Conservation (phyloP, 805 yeast genomes). For the Candida tallmaniae region DNA sequence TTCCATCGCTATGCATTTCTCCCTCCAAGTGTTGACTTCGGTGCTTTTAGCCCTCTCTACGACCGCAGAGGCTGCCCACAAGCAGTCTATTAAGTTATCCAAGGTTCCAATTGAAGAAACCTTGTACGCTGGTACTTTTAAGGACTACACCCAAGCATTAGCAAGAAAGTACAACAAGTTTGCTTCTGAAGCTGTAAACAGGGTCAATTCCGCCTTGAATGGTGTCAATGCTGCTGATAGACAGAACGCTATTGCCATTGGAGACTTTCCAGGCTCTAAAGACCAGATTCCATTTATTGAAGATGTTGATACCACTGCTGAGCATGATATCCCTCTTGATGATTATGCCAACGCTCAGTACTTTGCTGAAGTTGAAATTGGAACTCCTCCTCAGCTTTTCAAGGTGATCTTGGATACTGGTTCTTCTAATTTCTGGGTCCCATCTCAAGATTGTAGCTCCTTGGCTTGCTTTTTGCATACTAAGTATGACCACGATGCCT, state of each 20-base stretch:
- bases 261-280: constrained; percentile 11
- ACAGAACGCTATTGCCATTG: constrained; percentile 1
- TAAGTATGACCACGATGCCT: constrained; percentile 80
- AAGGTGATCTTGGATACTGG: constrained; percentile 97
- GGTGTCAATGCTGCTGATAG: too few species aligned
- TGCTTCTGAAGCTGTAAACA: too few species aligned
- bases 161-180: constrained; percentile 58
- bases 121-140: constrained; percentile 46
- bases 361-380: constrained; percentile 83
- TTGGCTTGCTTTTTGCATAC: constrained; percentile 93
- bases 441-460: constrained; percentile 81
- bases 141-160: constrained; percentile 52
- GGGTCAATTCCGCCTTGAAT: constrained; percentile 17
- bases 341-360: constrained; percentile 96
- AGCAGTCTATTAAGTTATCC: constrained; percentile 52
- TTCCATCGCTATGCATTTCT: constrained; percentile 2
- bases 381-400: constrained; percentile 91
- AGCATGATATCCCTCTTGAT: constrained; percentile 72
- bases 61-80: constrained; percentile 47
- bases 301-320: constrained; percentile 15
- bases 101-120: constrained; percentile 57
- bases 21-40: constrained; percentile 29
- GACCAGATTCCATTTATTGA: constrained; percentile 43
- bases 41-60: constrained; percentile 36
- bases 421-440: constrained; percentile 96